Base-by-base conservation (phyloP, 2,329 filamentous ascomycete species). In the Colletotrichum salicis region DNA sequence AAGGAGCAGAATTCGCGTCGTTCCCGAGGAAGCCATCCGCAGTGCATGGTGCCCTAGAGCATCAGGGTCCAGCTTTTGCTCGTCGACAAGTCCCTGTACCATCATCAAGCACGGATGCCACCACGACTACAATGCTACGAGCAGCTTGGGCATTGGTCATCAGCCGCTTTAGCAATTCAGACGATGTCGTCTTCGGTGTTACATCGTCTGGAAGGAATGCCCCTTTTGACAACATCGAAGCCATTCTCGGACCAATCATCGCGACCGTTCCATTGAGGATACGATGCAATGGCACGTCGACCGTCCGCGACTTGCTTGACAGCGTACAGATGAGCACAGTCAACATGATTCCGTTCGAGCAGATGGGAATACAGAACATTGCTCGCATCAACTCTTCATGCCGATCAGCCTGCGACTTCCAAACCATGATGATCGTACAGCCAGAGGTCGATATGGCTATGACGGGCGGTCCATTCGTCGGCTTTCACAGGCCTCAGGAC, bases 91-190 rank as follows among this genome's bases (percentile, higher is more conserved):
- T 70, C 1, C 22, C 35, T 1, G 15, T 62, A 6, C 63, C 63
- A 24, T 27, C 24, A 12, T 57, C 63, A 19, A 51, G 29, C 8
- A 51, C 22, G 4, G 64, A 52, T 1, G 64, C 12, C 19, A 71
- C 68, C 5, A 51, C 57, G 2, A 52, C 68, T 24, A 71, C 63
- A 6, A 37, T 72, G 7, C 45, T 72, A 24, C 70, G 70, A 13
- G 82, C 81, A 15, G 83, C 83, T 5, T 86, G 84, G 84, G 82
- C 81, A 4, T 67, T 85, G 19, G 78, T 83, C 2, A 78, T 83
- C 0, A 78, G 79, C 1, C 73, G 80, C 12, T 84, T 84, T 68
- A 78, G 82, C 66, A 78, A 78, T 1, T 76, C 79, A 24, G 68
- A 78, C 10, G 81, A 83, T 57, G 78, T 83, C 37, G 75, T 83